Conservation (phyloP, 208 protist genomes). For the Porcisia deanei region DNA sequence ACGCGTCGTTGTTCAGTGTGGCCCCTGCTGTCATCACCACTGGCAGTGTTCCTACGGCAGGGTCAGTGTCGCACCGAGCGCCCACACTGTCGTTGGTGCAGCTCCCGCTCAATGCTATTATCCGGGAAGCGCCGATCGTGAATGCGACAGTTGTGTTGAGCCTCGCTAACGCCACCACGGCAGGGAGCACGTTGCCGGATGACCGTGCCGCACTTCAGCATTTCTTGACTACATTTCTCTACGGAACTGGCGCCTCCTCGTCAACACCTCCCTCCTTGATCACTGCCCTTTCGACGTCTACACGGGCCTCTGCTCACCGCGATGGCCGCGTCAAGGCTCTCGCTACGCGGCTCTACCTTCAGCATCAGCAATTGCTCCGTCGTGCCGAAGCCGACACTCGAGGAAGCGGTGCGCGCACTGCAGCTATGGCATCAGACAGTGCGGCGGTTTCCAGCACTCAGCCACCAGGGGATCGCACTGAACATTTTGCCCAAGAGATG, state of each 20-base stretch:
- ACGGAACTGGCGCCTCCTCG: background rate
- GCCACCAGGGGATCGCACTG: background rate
- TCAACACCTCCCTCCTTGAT: background rate
- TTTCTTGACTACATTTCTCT: constrained; percentile 9
- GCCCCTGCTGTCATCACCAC: background rate
- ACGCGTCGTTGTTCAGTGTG: background rate
- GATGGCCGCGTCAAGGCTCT: constrained; percentile 28
- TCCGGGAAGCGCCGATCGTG: constrained; percentile 17
- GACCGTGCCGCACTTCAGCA: background rate
- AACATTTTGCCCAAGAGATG: background rate
- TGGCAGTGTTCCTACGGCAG: background rate
- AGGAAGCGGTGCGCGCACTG: background rate
- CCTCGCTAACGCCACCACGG: background rate
- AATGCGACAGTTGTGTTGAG: constrained; percentile 21
- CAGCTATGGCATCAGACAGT: background rate
- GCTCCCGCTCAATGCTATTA: constrained; percentile 10
- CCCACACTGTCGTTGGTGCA: constrained; percentile 11
- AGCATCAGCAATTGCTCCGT: constrained; percentile 22
- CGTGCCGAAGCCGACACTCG: background rate
- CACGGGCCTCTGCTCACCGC: background rate
- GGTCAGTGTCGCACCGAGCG: background rate
- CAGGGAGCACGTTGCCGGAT: background rate
- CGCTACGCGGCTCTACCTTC: constrained; percentile 22
- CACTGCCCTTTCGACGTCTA: background rate
- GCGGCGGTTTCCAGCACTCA: background rate